These are phyloP conservation scores for Aspergillus spinulosporus DNA, from an alignment of 2,329 filamentous ascomycete genomes.

Conservation along the genomic window DNA sequence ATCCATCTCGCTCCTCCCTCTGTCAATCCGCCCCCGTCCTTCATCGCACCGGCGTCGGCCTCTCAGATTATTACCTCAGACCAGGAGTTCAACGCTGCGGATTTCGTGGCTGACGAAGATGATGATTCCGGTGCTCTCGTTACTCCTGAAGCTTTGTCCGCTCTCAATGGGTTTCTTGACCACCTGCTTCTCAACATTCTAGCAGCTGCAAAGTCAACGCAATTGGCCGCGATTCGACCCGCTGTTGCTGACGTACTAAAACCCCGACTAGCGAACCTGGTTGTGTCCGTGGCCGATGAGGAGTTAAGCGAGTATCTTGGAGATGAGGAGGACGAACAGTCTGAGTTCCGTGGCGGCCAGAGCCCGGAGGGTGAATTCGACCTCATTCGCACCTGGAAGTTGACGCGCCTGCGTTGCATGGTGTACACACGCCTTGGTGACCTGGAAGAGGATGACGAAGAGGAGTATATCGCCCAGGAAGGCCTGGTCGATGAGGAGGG, in stretches of 20 bases:
- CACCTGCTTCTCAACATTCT: constrained; percentile 90
- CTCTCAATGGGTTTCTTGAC: constrained; percentile 91
- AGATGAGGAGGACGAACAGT: constrained; percentile 66
- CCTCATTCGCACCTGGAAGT: constrained; percentile 90
- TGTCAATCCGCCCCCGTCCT: constrained; percentile 76
- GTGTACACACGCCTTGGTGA: constrained; percentile 96
- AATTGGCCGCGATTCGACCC: constrained; percentile 71
- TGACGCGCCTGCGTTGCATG: constrained; percentile 91
- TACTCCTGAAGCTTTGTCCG: constrained; percentile 68
- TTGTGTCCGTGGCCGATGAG: constrained; percentile 78
- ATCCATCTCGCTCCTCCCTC: constrained; percentile 62
- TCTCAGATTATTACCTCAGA: constrained; percentile 90
- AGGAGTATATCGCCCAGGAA: constrained; percentile 80
- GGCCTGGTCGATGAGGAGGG: constrained; percentile 62
- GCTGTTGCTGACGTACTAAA: constrained; percentile 86
- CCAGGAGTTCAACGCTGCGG: constrained; percentile 71
- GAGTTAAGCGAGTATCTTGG: constrained; percentile 87
- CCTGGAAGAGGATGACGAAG: constrained; percentile 97
- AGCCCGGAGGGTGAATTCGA: constrained; percentile 69
- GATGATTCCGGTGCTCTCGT: constrained; percentile 68
- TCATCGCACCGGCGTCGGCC: constrained; percentile 83
- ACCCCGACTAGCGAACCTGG: constrained; percentile 81
- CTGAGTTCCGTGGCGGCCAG: constrained; percentile 54
- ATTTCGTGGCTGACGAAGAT: constrained; percentile 68
- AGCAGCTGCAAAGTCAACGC: constrained; percentile 74